Base-by-base conservation (phyloP, 2,329 filamentous ascomycete genomes). In the Pseudodiploospora longispora region DNA sequence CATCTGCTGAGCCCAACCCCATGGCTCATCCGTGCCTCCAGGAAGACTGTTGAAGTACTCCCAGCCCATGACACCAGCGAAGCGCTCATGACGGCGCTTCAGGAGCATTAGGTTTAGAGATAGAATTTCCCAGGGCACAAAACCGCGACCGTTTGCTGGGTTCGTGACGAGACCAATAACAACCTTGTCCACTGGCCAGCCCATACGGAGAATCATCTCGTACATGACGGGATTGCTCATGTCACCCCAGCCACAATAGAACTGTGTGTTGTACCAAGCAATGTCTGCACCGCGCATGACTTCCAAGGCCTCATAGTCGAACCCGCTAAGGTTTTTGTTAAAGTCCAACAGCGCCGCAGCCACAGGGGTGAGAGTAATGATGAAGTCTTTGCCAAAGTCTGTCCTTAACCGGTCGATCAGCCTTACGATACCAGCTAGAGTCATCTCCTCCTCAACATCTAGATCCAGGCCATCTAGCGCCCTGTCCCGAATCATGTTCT, bases 31-130 rank as follows among this genome's bases (percentile, higher is more conserved):
- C 2, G 59, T 59, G 27, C 77, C 82, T 1, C 82, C 83, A 0
- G 86, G 85, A 46, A 81, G 61, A 44, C 83, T 79, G 67, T 95
- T 94, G 67, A 91, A 95, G 61, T 93, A 95, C 67, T 96, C 90
- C 90, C 90, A 96, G 3, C 88, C 88, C 82, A 93, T 93, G 6
- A 96, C 81, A 1, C 90, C 90, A 1, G 89, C 90, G 60, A 95
- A 93, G 1, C 68, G 68, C 1, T 77, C 76, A 55, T 86, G 86
- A 42, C 66, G 60, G 3, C 53, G 55, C n/a, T 62, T 56, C 28
- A 79, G 54, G 3, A 65, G 56, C 9, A 57, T 52, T 3, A 78
- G 57, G 1, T 74, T 70, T 6, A 56, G 49, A 1, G 64, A 64
- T 33, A 76, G 58, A 47, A 72, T 72, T 32, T 76, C 67, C 46